A percentile compares a stretch with the other conserved stretches of the same genome.
These are phyloP conservation scores for Brassica balearica DNA, from an alignment of 441 rosid species.

Conservation along the genomic window DNA sequence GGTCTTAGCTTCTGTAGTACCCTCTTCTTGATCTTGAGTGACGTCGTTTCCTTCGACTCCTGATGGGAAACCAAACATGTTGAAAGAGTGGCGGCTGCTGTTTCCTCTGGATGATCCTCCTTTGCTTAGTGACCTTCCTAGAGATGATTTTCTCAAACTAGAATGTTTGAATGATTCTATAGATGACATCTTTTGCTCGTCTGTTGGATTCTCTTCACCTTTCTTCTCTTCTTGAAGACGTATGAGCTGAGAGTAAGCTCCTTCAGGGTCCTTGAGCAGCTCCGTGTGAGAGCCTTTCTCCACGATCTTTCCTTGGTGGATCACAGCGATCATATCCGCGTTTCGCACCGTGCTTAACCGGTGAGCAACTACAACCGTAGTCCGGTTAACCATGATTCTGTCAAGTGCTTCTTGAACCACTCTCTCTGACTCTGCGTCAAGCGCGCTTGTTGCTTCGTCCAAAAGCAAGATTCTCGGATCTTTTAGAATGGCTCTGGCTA, in stretches of 20 bases:
- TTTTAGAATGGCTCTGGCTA: slow-evolving; percentile 82
- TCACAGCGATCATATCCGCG: slow-evolving; percentile 74
- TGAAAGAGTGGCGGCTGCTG: slow-evolving; percentile 47
- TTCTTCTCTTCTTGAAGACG: slow-evolving; percentile 48
- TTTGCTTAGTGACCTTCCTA: slow-evolving; percentile 43
- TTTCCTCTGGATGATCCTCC: slow-evolving; percentile 46
- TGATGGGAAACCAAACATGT: slow-evolving; percentile 42
- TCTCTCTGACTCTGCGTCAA: slow-evolving; percentile 80
- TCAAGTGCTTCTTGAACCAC: slow-evolving; percentile 80
- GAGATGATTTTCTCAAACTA: slow-evolving; percentile 43
- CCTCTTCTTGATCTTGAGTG: slow-evolving; percentile 33
- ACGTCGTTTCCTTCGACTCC: slow-evolving; percentile 33
- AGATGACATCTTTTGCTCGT: slow-evolving; percentile 34
- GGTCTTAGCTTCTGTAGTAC: slow-evolving; percentile 22
- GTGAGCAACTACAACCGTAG: slow-evolving; percentile 82
- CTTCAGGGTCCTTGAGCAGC: slow-evolving; percentile 49
- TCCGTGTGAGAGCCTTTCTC: slow-evolving; percentile 67
- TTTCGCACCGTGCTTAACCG: slow-evolving; percentile 71
- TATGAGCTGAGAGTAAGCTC: slow-evolving; percentile 57
- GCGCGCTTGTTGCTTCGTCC: slow-evolving; percentile 88
- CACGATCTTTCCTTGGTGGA: slow-evolving; percentile 68
- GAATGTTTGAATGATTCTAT: slow-evolving; percentile 49
- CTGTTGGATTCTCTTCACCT: not conserved
- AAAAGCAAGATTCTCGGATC: slow-evolving; percentile 73
- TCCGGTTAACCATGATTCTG: slow-evolving; percentile 74